Evolutionary conservation across 805 yeast species (phyloP).

Genomic region (Diddensiella caesifluorescens): DNA sequence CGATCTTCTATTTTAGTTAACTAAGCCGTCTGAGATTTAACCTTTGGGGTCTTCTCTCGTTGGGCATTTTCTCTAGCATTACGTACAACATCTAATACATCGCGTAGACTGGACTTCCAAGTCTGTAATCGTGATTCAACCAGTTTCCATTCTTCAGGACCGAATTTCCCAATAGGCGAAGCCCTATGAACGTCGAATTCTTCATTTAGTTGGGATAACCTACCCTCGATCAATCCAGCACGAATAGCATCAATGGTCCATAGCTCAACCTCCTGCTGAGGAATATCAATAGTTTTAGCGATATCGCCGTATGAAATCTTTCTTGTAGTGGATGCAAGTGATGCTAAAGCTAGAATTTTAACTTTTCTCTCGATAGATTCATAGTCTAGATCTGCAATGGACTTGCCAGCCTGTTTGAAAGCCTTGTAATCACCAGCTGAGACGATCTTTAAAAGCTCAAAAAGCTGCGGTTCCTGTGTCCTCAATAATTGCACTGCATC

Average conservation of each 20-base stretch:
- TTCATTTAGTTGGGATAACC: slow-evolving; percentile 37
- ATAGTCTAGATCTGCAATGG: slow-evolving; percentile 12
- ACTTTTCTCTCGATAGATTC: slow-evolving; percentile 24
- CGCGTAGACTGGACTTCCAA: slow-evolving; percentile 34
- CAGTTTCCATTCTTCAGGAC: slow-evolving; percentile 35
- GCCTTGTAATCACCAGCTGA: slow-evolving; percentile 28
- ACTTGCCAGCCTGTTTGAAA: slow-evolving; percentile 11
- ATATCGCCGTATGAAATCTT: slow-evolving; percentile 32
- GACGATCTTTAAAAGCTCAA: slow-evolving; percentile 27
- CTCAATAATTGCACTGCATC: slow-evolving; percentile 28
- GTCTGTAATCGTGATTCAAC: slow-evolving; percentile 31
- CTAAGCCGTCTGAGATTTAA: not conserved
- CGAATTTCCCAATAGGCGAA: slow-evolving; percentile 33
- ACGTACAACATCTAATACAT: slow-evolving; percentile 28
- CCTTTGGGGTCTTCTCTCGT: slow-evolving; percentile 11
- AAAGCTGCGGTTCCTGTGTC: slow-evolving; percentile 21
- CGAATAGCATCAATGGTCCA: slow-evolving; percentile 39
- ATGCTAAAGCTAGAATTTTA: slow-evolving; percentile 28
- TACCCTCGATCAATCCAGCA: slow-evolving; percentile 39
- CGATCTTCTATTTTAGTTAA: not conserved
- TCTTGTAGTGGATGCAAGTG: slow-evolving; percentile 21
- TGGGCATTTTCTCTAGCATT: slow-evolving; percentile 27
- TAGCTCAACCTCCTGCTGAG: slow-evolving; percentile 32
- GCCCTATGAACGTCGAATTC: slow-evolving; percentile 35
- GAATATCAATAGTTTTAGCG: slow-evolving; percentile 29